Conservation (phyloP, 345 rosid genomes). For the Aquilaria yunnanensis region DNA sequence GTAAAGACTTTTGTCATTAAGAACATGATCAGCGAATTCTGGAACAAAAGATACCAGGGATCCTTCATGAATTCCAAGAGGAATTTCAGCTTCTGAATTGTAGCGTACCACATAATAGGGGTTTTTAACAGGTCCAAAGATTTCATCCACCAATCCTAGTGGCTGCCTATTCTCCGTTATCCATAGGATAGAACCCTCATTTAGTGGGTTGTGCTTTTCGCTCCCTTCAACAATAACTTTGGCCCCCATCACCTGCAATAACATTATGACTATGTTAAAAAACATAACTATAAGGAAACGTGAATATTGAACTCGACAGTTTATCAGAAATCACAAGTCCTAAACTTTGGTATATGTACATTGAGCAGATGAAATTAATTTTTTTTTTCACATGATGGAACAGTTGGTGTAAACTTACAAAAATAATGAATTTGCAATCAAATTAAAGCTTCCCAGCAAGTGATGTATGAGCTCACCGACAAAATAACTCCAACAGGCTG, state of each 20-base stretch:
- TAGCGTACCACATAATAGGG: constrained; percentile 85
- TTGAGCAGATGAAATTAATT: too few species aligned
- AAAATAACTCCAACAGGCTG: constrained; percentile 77
- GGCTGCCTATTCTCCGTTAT: constrained; percentile 57
- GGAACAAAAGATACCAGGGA: constrained; percentile 60
- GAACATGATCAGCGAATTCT: constrained; percentile 73
- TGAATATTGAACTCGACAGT: background rate
- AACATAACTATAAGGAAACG: constrained; percentile 1
- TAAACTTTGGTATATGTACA: too few species aligned
- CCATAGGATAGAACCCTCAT: constrained; percentile 89
- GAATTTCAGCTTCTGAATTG: constrained; percentile 85
- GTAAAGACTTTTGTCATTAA: constrained; percentile 62
- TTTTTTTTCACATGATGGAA: too few species aligned
- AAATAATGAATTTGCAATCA: too few species aligned
- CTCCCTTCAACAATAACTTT: constrained; percentile 88
- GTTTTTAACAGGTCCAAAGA: constrained; percentile 89
- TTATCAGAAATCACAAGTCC: too few species aligned
- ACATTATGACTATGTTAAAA: constrained; percentile 1
- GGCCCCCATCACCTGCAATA: constrained; percentile 49
- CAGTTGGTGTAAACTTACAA: too few species aligned
- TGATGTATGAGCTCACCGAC: constrained; percentile 49
- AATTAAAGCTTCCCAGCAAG: background rate
- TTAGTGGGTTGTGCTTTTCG: constrained; percentile 74
- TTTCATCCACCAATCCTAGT: constrained; percentile 79
- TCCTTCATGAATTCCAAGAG: constrained; percentile 56